Percentiles rank a stretch among this genome's conserved stretches.
Conservation (phyloP, 768 basidiomycete species). For the Pilatotrama ljubarskyi region DNA sequence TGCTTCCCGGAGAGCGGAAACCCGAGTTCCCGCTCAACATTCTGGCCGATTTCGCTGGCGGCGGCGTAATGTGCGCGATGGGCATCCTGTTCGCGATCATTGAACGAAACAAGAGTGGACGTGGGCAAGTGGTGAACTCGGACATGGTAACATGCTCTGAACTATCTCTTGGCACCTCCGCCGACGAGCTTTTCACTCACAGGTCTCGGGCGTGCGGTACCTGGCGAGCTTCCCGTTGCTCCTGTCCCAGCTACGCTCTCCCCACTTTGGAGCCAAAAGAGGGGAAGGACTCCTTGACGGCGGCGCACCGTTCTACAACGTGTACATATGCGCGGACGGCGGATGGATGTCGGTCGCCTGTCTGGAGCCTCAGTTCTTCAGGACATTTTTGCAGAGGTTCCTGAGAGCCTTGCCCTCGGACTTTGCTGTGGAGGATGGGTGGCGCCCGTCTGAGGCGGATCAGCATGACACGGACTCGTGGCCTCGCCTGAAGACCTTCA, state of each 20-base stretch:
- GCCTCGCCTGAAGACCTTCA: slow-evolving; percentile 55
- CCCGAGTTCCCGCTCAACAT: slow-evolving; percentile 76
- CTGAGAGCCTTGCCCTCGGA: slow-evolving; percentile 46
- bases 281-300: slow-evolving; percentile 54
- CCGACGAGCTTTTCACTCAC: not conserved
- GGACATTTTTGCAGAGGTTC: slow-evolving; percentile 58
- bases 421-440: slow-evolving; percentile 47
- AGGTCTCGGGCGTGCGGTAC: slow-evolving; percentile 83
- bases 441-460: slow-evolving; percentile 51
- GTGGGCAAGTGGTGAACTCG: slow-evolving; percentile 70
- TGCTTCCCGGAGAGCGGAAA: slow-evolving; percentile 69
- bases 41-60: slow-evolving; percentile 82
- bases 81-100: slow-evolving; percentile 77
- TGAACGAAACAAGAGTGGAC: slow-evolving; percentile 62
- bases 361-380: slow-evolving; percentile 72
- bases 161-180: not conserved
- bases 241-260: not conserved
- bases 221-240: slow-evolving; percentile 68
- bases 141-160: slow-evolving; percentile 60
- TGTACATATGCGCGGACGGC: slow-evolving; percentile 73
- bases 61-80: slow-evolving; percentile 68
- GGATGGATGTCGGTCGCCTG: slow-evolving; percentile 78
- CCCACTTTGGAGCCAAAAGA: slow-evolving; percentile 7
- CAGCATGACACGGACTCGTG: slow-evolving; percentile 53
- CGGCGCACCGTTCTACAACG: slow-evolving; percentile 74